These are phyloP conservation scores for Ulmus americana DNA, from an alignment of 331 rosid species.

Conservation along the genomic window DNA sequence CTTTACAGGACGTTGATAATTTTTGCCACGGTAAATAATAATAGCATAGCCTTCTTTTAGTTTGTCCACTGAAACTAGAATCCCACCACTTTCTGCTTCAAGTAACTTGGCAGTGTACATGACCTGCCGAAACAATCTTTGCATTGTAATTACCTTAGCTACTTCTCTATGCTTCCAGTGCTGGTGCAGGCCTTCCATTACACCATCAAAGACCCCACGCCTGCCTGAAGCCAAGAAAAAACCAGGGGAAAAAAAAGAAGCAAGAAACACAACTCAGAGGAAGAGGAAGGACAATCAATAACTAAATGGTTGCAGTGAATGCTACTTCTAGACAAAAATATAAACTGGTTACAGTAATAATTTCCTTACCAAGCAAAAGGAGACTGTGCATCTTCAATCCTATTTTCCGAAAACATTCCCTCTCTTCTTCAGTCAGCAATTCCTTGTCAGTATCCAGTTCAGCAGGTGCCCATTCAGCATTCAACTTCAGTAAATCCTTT, in stretches of 20 bases:
- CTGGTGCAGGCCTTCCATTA: constrained; percentile 78
- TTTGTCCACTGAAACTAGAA: constrained; percentile 68
- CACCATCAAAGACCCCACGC: constrained; percentile 81
- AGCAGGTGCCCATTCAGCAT: constrained; percentile 48
- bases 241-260: not conserved
- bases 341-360: not conserved
- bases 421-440: constrained; percentile 72
- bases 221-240: constrained; percentile 50
- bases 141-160: constrained; percentile 79
- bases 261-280: not conserved
- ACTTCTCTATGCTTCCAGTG: constrained; percentile 94
- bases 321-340: not conserved
- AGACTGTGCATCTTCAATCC: constrained; percentile 57
- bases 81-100: constrained; percentile 76
- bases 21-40: constrained; percentile 77
- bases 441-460: constrained; percentile 56
- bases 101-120: constrained; percentile 53
- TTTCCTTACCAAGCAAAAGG: constrained; percentile 60
- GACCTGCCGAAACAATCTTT: constrained; percentile 49
- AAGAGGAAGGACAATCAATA: not conserved
- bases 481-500: constrained; percentile 47
- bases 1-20: constrained; percentile 47
- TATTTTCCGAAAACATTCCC: constrained; percentile 53
- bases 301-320: not conserved
- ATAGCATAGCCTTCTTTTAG: constrained; percentile 68